These are phyloP conservation scores for Chloropicon primus DNA, from an alignment of 139 green algal species.

Conservation along the genomic window DNA sequence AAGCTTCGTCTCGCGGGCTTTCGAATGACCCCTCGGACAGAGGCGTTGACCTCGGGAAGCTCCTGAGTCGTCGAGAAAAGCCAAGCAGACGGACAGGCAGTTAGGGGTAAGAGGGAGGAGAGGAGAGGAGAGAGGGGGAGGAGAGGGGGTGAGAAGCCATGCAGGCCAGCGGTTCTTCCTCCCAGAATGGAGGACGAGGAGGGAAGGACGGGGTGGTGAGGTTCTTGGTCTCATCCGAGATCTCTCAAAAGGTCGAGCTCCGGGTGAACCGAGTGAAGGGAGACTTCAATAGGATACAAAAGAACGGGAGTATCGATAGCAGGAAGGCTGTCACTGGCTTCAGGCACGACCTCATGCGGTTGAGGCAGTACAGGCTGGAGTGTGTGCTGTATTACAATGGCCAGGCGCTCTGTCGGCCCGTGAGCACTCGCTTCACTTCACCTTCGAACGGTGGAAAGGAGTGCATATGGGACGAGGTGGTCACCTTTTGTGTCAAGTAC, in stretches of 20 bases:
- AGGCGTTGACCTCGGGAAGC: no score
- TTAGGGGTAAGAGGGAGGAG: no score
- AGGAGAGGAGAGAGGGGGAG: background rate
- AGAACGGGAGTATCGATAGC: background rate
- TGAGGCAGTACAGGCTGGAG: background rate
- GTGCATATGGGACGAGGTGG: conserved; percentile 44
- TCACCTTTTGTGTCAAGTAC: conserved; percentile 70
- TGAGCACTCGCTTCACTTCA: background rate
- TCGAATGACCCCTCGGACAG: no score
- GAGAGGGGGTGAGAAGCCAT: no score
- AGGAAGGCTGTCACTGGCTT: background rate
- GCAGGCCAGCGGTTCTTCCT: no score
- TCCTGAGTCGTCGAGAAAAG: no score
- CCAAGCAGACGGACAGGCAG: no score
- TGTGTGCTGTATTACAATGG: background rate
- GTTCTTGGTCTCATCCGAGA: background rate
- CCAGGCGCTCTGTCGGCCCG: background rate
- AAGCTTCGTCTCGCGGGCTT: no score
- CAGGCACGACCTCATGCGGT: background rate
- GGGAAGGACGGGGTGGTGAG: background rate
- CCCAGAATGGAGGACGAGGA: background rate
- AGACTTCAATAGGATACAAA: background rate
- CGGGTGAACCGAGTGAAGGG: background rate
- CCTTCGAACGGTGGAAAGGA: background rate
- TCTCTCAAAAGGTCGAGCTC: background rate